Conservation (phyloP, 495 filamentous ascomycete species). For the Neurospora sp. region DNA sequence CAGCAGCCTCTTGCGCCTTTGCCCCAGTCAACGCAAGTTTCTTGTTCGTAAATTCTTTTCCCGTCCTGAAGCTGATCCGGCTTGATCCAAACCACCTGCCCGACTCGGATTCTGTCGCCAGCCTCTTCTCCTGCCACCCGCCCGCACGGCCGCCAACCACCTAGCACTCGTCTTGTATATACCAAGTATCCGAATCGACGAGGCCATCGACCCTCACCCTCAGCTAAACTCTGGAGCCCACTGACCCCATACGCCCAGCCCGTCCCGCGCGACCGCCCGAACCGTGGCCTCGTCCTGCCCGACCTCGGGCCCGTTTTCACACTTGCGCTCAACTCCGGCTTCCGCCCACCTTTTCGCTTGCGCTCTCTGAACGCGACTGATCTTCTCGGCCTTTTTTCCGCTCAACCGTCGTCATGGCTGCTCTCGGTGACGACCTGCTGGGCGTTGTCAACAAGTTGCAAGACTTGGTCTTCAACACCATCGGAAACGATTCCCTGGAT, state of each 20-base stretch:
- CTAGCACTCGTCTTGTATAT: background rate
- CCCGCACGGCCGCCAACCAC: background rate
- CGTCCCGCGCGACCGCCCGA: background rate
- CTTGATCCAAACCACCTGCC: background rate
- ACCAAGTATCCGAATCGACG: background rate
- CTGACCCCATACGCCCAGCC: background rate
- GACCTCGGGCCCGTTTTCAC: background rate
- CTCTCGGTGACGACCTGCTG: slow-evolving; percentile 85
- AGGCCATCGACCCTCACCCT: background rate
- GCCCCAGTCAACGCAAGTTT: background rate
- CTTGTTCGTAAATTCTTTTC: background rate
- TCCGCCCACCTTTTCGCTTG: background rate
- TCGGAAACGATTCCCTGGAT: slow-evolving; percentile 96
- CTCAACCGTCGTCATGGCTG: slow-evolving; percentile 34
- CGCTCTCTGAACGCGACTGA: background rate
- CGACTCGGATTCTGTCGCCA: background rate
- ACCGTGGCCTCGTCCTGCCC: background rate
- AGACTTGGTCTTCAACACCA: slow-evolving; percentile 98
- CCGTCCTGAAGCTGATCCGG: background rate
- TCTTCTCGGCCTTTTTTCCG: background rate
- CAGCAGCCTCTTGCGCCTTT: background rate
- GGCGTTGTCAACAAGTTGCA: slow-evolving; percentile 92
- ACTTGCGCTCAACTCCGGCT: background rate
- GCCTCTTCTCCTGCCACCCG: background rate
- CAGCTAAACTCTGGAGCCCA: background rate